These are phyloP conservation scores for Vigna trinervia DNA, from an alignment of 306 rosid species.

Conservation along the genomic window DNA sequence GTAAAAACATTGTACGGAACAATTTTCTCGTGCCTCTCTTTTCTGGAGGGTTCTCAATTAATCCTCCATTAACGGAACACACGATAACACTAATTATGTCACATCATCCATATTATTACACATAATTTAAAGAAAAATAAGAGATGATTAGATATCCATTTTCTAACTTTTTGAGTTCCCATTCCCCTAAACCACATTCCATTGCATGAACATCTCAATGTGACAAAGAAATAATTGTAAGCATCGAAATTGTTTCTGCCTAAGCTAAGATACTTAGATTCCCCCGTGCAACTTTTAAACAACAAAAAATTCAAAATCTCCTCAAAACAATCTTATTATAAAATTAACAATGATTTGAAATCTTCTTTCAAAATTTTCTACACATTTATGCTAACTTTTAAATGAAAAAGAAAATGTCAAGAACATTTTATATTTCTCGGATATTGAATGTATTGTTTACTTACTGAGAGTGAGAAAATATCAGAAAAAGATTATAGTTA, in stretches of 20 bases:
- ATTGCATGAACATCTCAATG: slow-evolving; percentile 13
- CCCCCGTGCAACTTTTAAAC: slow-evolving; percentile 4
- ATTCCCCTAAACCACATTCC: slow-evolving; percentile 37
- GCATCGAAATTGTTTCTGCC: background rate
- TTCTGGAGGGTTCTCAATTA: slow-evolving; percentile 3
- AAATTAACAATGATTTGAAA: background rate
- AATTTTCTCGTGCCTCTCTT: slow-evolving; percentile 9
- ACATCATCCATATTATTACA: slow-evolving; percentile 20
- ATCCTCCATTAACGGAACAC: slow-evolving; percentile 33
- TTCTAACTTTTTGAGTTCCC: slow-evolving; percentile 43
- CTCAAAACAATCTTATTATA: background rate
- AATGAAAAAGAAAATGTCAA: background rate
- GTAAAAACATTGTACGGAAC: slow-evolving; percentile 30
- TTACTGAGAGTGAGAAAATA: background rate
- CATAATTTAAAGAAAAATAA: background rate
- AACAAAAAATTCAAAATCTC: slow-evolving; percentile 1
- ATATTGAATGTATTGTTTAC: background rate
- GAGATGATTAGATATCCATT: slow-evolving; percentile 29
- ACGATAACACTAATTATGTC: slow-evolving; percentile 42
- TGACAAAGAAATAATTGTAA: slow-evolving; percentile 14
- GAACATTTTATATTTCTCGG: background rate
- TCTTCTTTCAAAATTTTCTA: background rate
- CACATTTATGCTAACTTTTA: background rate
- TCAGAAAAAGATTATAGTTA: background rate
- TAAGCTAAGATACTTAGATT: background rate